phyloP scores from a whole-genome alignment of 176 grass and related monocot species.

The Eremochloa ophiuroides region DNA sequence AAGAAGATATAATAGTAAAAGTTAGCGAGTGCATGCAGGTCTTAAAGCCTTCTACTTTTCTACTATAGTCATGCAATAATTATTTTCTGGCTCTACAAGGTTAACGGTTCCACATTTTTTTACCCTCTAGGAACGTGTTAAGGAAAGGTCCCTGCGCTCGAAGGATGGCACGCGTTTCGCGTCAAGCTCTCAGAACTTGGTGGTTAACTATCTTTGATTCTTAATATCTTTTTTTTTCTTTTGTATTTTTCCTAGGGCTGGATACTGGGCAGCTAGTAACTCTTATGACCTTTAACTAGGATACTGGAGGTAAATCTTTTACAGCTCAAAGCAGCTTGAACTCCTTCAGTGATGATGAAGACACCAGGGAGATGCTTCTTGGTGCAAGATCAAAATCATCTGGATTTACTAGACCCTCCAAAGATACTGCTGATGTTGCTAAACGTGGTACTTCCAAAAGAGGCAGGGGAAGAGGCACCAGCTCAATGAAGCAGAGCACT shows the following conservation, averaged over 20 bases:
- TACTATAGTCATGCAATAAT: not conserved
- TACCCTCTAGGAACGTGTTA: constrained; percentile 60
- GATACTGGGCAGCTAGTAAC: not conserved
- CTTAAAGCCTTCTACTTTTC: constrained; percentile 9
- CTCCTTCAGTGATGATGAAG: constrained; percentile 72
- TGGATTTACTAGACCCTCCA: constrained; percentile 49
- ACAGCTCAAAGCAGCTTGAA: constrained; percentile 39
- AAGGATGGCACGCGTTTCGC: constrained; percentile 46
- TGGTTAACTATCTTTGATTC: constrained; percentile 23
- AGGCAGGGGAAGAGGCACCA: constrained; percentile 53
- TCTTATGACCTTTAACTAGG: constrained; percentile 31
- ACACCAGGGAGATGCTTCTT: constrained; percentile 55
- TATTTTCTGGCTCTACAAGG: constrained; percentile 3
- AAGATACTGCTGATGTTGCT: constrained; percentile 39
- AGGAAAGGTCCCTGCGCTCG: constrained; percentile 59
- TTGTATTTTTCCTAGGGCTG: not conserved
- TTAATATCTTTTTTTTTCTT: not conserved
- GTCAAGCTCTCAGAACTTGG: constrained; percentile 61
- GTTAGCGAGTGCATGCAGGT: constrained; percentile 83
- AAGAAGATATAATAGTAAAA: constrained; percentile 88
- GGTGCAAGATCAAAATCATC: constrained; percentile 38
- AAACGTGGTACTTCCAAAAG: constrained; percentile 44
- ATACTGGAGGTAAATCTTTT: constrained; percentile 46
- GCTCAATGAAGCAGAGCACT: constrained; percentile 62
- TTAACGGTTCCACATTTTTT: constrained; percentile 13